phyloP scores from a whole-genome alignment of 2,329 filamentous ascomycete species.

The Juglanconis oblonga region DNA sequence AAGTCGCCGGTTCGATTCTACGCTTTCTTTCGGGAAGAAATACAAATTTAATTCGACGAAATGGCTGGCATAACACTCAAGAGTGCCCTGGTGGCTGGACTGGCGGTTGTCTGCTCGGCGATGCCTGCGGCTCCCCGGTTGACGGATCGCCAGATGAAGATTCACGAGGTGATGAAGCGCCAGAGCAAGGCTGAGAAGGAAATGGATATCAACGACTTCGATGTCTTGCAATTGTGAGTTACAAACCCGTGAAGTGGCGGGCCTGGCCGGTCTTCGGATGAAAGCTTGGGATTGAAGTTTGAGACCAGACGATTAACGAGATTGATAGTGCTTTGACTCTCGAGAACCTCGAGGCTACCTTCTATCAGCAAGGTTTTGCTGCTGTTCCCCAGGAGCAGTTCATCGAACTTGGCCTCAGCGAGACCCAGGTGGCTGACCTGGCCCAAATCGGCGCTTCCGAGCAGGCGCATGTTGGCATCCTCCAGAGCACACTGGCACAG shows the following conservation, averaged over 20 bases:
- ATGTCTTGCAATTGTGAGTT: slow-evolving; percentile 58
- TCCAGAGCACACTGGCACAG: slow-evolving; percentile 59
- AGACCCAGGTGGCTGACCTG: slow-evolving; percentile 56
- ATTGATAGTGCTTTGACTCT: slow-evolving; percentile 61
- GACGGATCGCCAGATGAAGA: slow-evolving; percentile 40
- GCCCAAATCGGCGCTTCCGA: slow-evolving; percentile 62
- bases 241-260: no score
- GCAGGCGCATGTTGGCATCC: slow-evolving; percentile 56
- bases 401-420: slow-evolving; percentile 55
- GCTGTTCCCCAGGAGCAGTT: slow-evolving; percentile 66
- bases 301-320: slow-evolving; percentile 16
- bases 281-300: no score
- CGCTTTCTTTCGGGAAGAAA: slow-evolving; percentile 14
- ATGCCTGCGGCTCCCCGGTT: slow-evolving; percentile 44
- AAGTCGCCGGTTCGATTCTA: slow-evolving; percentile 19
- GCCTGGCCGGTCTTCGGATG: no score
- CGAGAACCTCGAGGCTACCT: slow-evolving; percentile 71
- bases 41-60: slow-evolving; percentile 28
- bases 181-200: slow-evolving; percentile 48
- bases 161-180: slow-evolving; percentile 47
- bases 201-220: slow-evolving; percentile 47
- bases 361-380: slow-evolving; percentile 69
- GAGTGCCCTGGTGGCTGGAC: slow-evolving; percentile 40
- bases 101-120: slow-evolving; percentile 45
- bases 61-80: slow-evolving; percentile 46